Conservation (phyloP, 176 grass and related monocot species). For the Cenchrus purpureus region DNA sequence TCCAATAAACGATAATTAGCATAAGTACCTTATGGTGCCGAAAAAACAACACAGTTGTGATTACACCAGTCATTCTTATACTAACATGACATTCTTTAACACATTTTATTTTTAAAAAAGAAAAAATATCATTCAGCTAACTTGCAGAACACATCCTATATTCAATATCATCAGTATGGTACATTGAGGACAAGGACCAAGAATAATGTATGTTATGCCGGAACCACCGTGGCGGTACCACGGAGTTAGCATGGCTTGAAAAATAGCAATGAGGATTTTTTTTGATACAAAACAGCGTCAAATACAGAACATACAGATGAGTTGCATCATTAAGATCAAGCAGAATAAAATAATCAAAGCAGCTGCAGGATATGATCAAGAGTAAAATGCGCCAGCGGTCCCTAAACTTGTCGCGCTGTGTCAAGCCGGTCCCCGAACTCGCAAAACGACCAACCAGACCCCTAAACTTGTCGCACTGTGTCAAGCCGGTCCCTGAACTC, state of each 20-base stretch:
- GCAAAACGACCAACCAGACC: too few relatives aligned
- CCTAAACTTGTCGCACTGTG: too few relatives aligned
- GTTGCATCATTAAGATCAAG: neutral
- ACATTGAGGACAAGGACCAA: neutral
- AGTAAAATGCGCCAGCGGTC: too few relatives aligned
- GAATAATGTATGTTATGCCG: neutral
- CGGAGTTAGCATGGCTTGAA: neutral
- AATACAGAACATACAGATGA: neutral
- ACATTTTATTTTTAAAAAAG: neutral
- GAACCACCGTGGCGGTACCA: neutral
- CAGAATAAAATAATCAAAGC: neutral
- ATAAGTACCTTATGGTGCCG: neutral
- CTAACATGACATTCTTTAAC: neutral
- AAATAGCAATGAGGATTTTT: neutral
- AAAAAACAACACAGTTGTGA: neutral
- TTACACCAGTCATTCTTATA: neutral
- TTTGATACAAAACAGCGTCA: neutral
- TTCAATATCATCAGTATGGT: neutral
- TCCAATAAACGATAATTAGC: neutral
- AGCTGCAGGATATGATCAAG: neutral
- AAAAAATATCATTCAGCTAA: slow-evolving; percentile 6
- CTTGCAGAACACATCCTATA: neutral
- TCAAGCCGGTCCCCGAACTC: too few relatives aligned
- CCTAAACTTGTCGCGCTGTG: too few relatives aligned
- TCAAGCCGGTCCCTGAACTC: too few relatives aligned